These are phyloP conservation scores for Falciphora oryzae DNA, from an alignment of 2,329 filamentous ascomycete species.

Conservation along the genomic window DNA sequence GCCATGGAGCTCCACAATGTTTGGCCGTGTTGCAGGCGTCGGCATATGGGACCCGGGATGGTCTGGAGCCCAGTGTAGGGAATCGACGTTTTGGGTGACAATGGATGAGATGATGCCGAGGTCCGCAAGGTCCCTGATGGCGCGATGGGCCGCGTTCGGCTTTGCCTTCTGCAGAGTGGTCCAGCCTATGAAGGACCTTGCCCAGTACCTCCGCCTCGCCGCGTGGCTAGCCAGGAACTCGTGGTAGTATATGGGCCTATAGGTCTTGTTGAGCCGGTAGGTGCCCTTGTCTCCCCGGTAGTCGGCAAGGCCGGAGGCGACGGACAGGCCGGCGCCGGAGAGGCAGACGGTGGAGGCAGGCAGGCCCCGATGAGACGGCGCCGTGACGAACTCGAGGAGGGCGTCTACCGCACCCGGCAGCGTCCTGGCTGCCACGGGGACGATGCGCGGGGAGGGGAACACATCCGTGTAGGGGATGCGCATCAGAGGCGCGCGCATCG, in stretches of 20 bases:
- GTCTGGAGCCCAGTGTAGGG: slow-evolving; percentile 66
- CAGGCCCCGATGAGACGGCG: slow-evolving; percentile 46
- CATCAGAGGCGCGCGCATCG: slow-evolving; percentile 67
- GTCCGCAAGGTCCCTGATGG: slow-evolving; percentile 64
- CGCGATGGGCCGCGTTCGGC: slow-evolving; percentile 75
- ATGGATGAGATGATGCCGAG: slow-evolving; percentile 70
- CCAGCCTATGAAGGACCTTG: slow-evolving; percentile 90
- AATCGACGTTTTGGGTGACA: slow-evolving; percentile 96
- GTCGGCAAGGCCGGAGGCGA: slow-evolving; percentile 87
- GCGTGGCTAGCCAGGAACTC: slow-evolving; percentile 82
- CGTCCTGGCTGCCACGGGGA: slow-evolving; percentile 66
- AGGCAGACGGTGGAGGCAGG: slow-evolving; percentile 43
- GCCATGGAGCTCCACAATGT: slow-evolving; percentile 73
- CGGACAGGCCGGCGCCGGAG: slow-evolving; percentile 87
- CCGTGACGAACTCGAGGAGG: slow-evolving; percentile 67
- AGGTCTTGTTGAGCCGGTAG: slow-evolving; percentile 85
- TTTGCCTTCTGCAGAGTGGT: slow-evolving; percentile 69
- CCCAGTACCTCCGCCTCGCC: slow-evolving; percentile 90
- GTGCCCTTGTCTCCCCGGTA: slow-evolving; percentile 88
- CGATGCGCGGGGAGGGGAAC: slow-evolving; percentile 67
- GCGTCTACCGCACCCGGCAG: slow-evolving; percentile 69
- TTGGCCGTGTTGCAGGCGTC: background rate
- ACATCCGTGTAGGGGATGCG: slow-evolving; percentile 88
- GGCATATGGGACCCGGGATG: slow-evolving; percentile 49
- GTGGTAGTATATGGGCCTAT: slow-evolving; percentile 86